A percentile compares a stretch with the other conserved stretches of the same genome.
Evolutionary conservation across 2,329 filamentous ascomycete species (phyloP).

Genomic region (Epichloe sp.): DNA sequence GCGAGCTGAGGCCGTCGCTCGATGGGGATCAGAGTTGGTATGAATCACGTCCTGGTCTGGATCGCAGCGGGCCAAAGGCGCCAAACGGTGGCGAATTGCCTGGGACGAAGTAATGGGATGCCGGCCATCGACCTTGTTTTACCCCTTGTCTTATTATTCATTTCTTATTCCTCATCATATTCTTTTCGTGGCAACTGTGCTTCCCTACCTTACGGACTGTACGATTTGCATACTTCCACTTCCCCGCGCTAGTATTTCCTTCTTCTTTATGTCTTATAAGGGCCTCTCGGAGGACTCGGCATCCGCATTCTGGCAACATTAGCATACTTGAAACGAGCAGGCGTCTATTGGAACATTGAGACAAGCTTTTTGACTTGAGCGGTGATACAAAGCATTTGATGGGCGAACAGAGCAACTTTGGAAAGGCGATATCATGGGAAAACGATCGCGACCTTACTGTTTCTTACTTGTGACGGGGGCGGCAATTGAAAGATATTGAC

Average conservation of each 20-base stretch:
- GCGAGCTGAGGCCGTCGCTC: slow-evolving; percentile 32
- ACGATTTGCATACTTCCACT: not conserved
- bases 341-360: not conserved
- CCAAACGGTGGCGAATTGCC: slow-evolving; percentile 16
- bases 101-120: not conserved
- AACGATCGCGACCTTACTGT: not conserved
- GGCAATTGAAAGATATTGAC: not conserved
- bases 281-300: not conserved
- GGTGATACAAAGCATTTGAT: not conserved
- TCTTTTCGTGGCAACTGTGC: not conserved
- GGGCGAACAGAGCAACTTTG: not conserved
- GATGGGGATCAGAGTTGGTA: slow-evolving; percentile 23
- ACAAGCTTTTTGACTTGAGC: not conserved
- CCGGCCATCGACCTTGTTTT: not conserved
- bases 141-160: not conserved
- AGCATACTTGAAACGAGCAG: not conserved
- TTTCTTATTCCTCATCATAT: not conserved
- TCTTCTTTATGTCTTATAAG: not conserved
- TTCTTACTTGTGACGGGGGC: not conserved
- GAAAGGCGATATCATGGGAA: too few species aligned
- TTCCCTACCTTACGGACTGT: not conserved
- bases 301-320: not conserved
- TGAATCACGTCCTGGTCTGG: slow-evolving; percentile 36
- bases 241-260: not conserved
- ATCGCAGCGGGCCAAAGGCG: slow-evolving; percentile 36